Percentiles rank a stretch among this genome's conserved stretches.
Evolutionary conservation across 2,329 filamentous ascomycete species (phyloP).

Genomic region (Orbilia javanica): DNA sequence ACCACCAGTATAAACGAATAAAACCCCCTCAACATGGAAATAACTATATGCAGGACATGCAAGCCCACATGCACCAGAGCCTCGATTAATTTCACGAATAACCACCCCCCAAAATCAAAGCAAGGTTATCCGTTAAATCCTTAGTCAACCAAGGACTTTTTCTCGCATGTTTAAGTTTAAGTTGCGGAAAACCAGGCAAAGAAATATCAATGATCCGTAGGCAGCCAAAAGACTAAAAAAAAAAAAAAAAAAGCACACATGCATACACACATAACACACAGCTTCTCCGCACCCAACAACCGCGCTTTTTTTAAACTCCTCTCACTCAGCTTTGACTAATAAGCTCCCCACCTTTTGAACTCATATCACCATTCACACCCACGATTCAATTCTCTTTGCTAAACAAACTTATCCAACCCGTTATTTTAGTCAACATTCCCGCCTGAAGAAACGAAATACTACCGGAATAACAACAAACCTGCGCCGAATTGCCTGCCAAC

Average conservation of each 20-base stretch:
- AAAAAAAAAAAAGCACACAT: slow-evolving; percentile 17
- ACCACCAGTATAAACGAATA: slow-evolving; percentile 3
- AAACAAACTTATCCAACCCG: slow-evolving; percentile 21
- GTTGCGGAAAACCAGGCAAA: neutral
- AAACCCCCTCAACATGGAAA: slow-evolving; percentile 7
- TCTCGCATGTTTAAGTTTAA: slow-evolving; percentile 21
- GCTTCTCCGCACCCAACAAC: neutral
- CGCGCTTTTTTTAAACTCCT: neutral
- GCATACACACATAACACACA: slow-evolving; percentile 16
- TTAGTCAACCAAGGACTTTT: slow-evolving; percentile 46
- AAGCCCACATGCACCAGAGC: slow-evolving; percentile 42
- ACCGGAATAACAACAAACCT: neutral
- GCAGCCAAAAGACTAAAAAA: slow-evolving; percentile 25
- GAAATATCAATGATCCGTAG: neutral
- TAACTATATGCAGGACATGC: no score
- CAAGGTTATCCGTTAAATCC: no score
- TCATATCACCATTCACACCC: slow-evolving; percentile 9
- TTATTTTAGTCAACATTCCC: neutral
- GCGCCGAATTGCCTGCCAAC: slow-evolving; percentile 1
- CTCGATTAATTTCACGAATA: slow-evolving; percentile 51
- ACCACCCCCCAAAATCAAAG: neutral
- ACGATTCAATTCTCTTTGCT: neutral
- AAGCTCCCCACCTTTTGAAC: slow-evolving; percentile 42
- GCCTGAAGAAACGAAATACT: neutral
- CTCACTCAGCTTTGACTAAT: slow-evolving; percentile 23